phyloP scores from a whole-genome alignment of 1,284 basidiomycete genomes.

The Blastosporella zonata region DNA sequence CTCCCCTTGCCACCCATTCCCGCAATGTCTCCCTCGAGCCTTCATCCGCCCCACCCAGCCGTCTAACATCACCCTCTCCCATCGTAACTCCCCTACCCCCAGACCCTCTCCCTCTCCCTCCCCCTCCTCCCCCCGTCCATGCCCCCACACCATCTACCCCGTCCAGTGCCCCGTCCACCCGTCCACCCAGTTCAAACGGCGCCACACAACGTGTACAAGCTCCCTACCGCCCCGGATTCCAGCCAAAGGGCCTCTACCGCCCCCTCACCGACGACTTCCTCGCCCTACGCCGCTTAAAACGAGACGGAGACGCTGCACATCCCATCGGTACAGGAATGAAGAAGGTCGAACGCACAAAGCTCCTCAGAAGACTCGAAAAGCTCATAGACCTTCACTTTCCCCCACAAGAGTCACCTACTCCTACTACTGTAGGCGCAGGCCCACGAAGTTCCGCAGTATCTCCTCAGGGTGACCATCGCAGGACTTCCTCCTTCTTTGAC shows the following conservation, averaged over 20 bases:
- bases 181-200: background rate
- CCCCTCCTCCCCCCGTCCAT: background rate
- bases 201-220: conserved; percentile 26
- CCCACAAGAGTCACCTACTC: too few species aligned
- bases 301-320: conserved; percentile 45
- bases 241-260: conserved; percentile 70
- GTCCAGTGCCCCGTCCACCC: background rate
- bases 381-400: conserved; percentile 83
- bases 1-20: conserved; percentile 34
- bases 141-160: background rate
- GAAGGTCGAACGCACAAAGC: conserved; percentile 74
- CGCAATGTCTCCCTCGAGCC: conserved; percentile 24
- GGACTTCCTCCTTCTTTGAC: conserved; percentile 70
- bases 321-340: conserved; percentile 21
- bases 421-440: too few species aligned
- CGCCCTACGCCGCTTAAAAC: conserved; percentile 50
- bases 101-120: background rate
- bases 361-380: conserved; percentile 83
- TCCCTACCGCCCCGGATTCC: conserved; percentile 79
- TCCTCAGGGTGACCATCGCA: conserved; percentile 9
- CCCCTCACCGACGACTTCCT: conserved; percentile 78
- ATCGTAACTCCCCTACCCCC: background rate
- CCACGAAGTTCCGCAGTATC: background rate
- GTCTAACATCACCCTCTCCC: background rate
- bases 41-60: background rate